These are phyloP conservation scores for Metschnikowia arizonensis DNA, from an alignment of 805 yeast genomes.

Conservation along the genomic window DNA sequence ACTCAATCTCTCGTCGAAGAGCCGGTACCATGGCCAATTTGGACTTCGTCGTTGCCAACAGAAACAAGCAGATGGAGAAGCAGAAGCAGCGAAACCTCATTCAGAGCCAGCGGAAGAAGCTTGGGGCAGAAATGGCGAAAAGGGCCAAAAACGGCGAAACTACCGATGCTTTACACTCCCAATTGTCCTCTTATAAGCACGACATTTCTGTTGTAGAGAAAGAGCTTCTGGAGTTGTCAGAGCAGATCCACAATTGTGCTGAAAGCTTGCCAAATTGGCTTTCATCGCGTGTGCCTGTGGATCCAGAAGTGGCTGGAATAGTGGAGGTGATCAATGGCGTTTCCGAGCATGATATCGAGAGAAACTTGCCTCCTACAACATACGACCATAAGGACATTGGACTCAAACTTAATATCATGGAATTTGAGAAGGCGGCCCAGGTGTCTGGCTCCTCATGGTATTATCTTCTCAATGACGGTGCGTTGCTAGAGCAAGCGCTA, in stretches of 20 bases:
- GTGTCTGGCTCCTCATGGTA: conserved; percentile 88
- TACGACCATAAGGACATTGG: conserved; percentile 73
- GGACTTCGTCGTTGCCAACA: conserved; percentile 24
- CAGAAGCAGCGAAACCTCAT: conserved; percentile 23
- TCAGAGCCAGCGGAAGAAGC: conserved; percentile 24
- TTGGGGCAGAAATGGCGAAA: conserved; percentile 26
- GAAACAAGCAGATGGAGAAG: conserved; percentile 24
- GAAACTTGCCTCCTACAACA: conserved; percentile 15
- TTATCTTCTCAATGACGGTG: conserved; percentile 79
- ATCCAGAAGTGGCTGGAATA: conserved; percentile 39
- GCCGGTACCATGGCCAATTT: conserved; percentile 20
- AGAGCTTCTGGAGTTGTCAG: conserved; percentile 27
- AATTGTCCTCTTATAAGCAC: conserved; percentile 24
- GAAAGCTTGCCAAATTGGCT: conserved; percentile 62
- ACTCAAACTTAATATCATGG: conserved; percentile 59
- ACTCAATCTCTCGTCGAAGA: conserved; percentile 29
- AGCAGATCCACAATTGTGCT: conserved; percentile 35
- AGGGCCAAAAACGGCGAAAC: conserved; percentile 11
- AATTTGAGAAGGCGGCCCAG: conserved; percentile 66
- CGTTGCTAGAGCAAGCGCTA: conserved; percentile 83
- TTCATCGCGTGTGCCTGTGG: conserved; percentile 43
- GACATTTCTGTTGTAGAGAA: conserved; percentile 27
- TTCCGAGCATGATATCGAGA: conserved; percentile 26
- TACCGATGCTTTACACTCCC: conserved; percentile 11
- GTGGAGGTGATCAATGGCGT: conserved; percentile 51